Conservation (phyloP, 2,329 filamentous ascomycete species). For the Cordyceps javanica region DNA sequence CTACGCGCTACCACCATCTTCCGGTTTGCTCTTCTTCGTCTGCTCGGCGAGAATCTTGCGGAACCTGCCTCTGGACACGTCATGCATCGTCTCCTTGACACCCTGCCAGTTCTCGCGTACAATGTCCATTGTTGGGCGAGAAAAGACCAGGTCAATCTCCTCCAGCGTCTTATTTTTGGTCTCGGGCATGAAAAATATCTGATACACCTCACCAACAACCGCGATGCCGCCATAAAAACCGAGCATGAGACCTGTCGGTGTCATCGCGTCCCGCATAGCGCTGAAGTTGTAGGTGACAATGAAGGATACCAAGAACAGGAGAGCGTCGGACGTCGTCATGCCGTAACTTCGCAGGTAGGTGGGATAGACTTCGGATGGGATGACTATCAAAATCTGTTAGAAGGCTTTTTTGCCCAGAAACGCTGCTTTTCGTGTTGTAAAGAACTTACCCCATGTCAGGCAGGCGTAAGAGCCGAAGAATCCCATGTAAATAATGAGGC, state of each 20-base stretch:
- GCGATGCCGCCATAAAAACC: slow-evolving; percentile 73
- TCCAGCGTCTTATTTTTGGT: slow-evolving; percentile 64
- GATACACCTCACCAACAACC: slow-evolving; percentile 63
- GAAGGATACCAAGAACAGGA: slow-evolving; percentile 65
- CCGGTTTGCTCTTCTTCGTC: slow-evolving; percentile 10
- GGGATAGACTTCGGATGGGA: slow-evolving; percentile 64
- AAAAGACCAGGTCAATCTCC: slow-evolving; percentile 65
- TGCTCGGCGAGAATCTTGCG: slow-evolving; percentile 20
- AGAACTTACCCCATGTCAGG: slow-evolving; percentile 46
- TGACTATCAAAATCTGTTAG: slow-evolving; percentile 29
- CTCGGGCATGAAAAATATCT: slow-evolving; percentile 70
- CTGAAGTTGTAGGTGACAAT: slow-evolving; percentile 72
- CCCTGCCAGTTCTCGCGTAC: slow-evolving; percentile 50
- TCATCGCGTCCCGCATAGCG: slow-evolving; percentile 63
- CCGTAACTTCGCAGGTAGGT: slow-evolving; percentile 68
- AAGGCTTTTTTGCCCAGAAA: background rate
- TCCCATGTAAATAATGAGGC: slow-evolving; percentile 61
- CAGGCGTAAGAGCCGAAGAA: slow-evolving; percentile 64
- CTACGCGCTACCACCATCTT: background rate
- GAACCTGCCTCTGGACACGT: slow-evolving; percentile 20
- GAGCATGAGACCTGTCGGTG: slow-evolving; percentile 56
- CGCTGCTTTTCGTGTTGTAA: background rate
- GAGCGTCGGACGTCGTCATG: slow-evolving; percentile 64
- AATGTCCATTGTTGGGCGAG: slow-evolving; percentile 55
- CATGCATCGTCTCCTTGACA: slow-evolving; percentile 25